A percentile compares a stretch with the other conserved stretches of the same genome.
phyloP scores from a whole-genome alignment of 2,329 filamentous ascomycete species.

The Penicillium sp. region DNA sequence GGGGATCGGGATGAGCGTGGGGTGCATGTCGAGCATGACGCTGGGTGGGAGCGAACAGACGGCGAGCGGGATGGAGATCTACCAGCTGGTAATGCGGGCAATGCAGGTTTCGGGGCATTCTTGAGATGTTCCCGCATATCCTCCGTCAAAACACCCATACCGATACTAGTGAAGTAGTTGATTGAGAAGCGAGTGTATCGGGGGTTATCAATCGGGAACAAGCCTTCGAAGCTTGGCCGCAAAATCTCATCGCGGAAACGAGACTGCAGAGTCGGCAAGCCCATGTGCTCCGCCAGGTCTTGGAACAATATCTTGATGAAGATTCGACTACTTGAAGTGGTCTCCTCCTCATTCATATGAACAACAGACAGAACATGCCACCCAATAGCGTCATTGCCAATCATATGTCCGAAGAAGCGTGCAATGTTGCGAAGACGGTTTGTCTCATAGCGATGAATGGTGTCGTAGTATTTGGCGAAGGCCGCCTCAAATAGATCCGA shows the following conservation, averaged over 20 bases:
- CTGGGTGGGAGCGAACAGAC: conserved; percentile 49
- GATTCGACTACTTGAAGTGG: conserved; percentile 92
- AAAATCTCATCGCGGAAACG: conserved; percentile 77
- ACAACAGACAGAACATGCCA: conserved; percentile 88
- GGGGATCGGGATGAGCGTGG: conserved; percentile 32
- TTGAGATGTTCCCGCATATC: conserved; percentile 90
- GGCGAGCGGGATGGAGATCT: conserved; percentile 70
- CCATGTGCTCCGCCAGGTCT: conserved; percentile 82
- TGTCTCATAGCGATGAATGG: conserved; percentile 95
- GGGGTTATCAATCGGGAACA: conserved; percentile 88
- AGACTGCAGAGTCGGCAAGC: conserved; percentile 74
- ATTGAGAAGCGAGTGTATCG: conserved; percentile 94
- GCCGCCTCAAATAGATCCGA: conserved; percentile 86
- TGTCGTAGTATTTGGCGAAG: conserved; percentile 93
- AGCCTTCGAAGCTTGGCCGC: conserved; percentile 73
- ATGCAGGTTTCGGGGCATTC: conserved; percentile 81
- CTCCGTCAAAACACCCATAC: conserved; percentile 92
- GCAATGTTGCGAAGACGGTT: conserved; percentile 94
- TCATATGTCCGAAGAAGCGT: conserved; percentile 87
- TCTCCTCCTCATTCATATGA: conserved; percentile 94
- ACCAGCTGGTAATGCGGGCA: conserved; percentile 64
- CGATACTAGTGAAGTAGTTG: conserved; percentile 99
- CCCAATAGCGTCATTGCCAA: conserved; percentile 82
- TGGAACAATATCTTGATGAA: conserved; percentile 98
- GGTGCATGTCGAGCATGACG: conserved; percentile 73